These are phyloP conservation scores for Fusarium sp. DNA, from an alignment of 2,329 filamentous ascomycete species.

Conservation along the genomic window DNA sequence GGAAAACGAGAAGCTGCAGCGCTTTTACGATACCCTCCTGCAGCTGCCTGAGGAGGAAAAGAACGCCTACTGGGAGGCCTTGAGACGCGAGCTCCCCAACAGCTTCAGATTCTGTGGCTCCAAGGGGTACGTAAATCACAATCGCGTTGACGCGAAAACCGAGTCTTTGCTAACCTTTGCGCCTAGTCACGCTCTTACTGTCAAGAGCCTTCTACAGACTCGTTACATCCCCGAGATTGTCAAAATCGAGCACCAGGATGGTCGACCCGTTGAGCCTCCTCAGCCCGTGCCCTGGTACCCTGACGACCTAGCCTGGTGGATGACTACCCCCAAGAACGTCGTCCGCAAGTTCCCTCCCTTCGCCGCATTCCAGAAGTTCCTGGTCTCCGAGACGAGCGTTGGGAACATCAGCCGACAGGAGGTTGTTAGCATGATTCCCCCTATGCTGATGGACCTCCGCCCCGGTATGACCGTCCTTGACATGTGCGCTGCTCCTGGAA, in stretches of 20 bases:
- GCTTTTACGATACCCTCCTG: conserved; percentile 84
- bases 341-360: conserved; percentile 95
- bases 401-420: conserved; percentile 98
- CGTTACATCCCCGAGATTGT: conserved; percentile 92
- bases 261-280: conserved; percentile 83
- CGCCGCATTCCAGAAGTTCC: conserved; percentile 94
- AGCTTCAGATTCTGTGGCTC: conserved; percentile 98
- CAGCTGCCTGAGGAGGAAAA: conserved; percentile 83
- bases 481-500: conserved; percentile 95
- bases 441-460: conserved; percentile 88
- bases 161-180: conserved; percentile 32
- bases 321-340: conserved; percentile 97
- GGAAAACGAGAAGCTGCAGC: conserved; percentile 85
- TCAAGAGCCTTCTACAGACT: conserved; percentile 87
- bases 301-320: conserved; percentile 93
- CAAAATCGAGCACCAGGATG: conserved; percentile 85
- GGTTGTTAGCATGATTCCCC: conserved; percentile 98
- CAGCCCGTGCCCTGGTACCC: conserved; percentile 91
- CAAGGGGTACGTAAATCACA: conserved; percentile 72
- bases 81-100: conserved; percentile 90
- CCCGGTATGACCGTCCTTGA: conserved; percentile 95
- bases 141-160: conserved; percentile 6
- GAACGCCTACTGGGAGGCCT: conserved; percentile 83
- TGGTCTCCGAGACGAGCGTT: conserved; percentile 95
- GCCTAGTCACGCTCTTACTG: conserved; percentile 84